These are phyloP conservation scores for Lyophyllum shimeji DNA, from an alignment of 768 basidiomycete species.

Conservation along the genomic window DNA sequence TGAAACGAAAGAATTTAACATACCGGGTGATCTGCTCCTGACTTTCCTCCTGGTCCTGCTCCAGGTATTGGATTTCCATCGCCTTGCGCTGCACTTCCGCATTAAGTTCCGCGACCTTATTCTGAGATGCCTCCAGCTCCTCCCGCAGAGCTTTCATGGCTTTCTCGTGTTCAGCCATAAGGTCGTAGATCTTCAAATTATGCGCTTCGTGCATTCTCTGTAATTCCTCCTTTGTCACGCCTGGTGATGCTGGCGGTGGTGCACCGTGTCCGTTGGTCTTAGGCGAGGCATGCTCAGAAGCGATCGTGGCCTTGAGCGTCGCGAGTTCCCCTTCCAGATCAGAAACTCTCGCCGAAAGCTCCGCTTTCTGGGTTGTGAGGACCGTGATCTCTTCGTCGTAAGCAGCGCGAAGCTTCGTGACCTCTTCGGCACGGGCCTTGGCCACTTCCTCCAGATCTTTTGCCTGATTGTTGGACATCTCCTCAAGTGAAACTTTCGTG, in stretches of 20 bases:
- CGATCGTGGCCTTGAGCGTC: slow-evolving; percentile 56
- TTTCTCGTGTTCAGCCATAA: slow-evolving; percentile 68
- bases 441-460: slow-evolving; percentile 79
- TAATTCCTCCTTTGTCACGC: slow-evolving; percentile 75
- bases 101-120: slow-evolving; percentile 53
- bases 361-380: slow-evolving; percentile 60
- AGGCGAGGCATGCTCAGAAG: slow-evolving; percentile 46
- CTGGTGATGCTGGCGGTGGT: slow-evolving; percentile 38
- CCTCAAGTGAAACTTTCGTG: slow-evolving; percentile 68
- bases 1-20: slow-evolving; percentile 59
- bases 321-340: slow-evolving; percentile 80
- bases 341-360: slow-evolving; percentile 59
- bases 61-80: slow-evolving; percentile 81
- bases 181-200: slow-evolving; percentile 74
- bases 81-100: slow-evolving; percentile 65
- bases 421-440: slow-evolving; percentile 66
- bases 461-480: slow-evolving; percentile 67
- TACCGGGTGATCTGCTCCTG: slow-evolving; percentile 79
- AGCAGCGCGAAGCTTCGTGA: slow-evolving; percentile 54
- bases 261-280: slow-evolving; percentile 54
- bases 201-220: slow-evolving; percentile 82
- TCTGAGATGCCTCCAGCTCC: slow-evolving; percentile 54
- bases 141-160: slow-evolving; percentile 49
- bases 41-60: slow-evolving; percentile 76
- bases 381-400: slow-evolving; percentile 62